A percentile compares a stretch with the other conserved stretches of the same genome.
These are phyloP conservation scores for Lipomyces sp. DNA, from an alignment of 805 yeast species.

Conservation along the genomic window DNA sequence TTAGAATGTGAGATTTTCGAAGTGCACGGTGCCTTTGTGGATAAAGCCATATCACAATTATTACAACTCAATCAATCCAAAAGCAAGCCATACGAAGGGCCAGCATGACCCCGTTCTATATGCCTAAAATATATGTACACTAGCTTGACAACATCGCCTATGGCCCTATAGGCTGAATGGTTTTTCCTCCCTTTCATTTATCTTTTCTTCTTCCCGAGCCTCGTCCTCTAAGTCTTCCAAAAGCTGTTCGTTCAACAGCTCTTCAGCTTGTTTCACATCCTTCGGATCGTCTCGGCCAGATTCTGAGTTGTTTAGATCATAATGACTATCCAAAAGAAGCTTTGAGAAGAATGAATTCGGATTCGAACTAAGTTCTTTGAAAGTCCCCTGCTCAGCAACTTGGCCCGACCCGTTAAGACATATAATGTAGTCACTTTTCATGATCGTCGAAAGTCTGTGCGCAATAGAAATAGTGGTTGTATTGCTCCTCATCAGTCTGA, in stretches of 20 bases:
- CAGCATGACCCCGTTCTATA: neutral
- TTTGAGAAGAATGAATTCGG: slow-evolving; percentile 35
- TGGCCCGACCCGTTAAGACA: slow-evolving; percentile 76
- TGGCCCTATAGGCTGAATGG: slow-evolving; percentile 24
- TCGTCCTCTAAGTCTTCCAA: slow-evolving; percentile 35
- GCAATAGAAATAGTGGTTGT: slow-evolving; percentile 81
- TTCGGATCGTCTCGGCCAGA: slow-evolving; percentile 12
- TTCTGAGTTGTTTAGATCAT: slow-evolving; percentile 6
- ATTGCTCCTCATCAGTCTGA: slow-evolving; percentile 58
- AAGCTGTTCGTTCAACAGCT: slow-evolving; percentile 32
- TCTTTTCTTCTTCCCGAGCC: slow-evolving; percentile 20
- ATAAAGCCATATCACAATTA: neutral
- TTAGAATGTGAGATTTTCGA: slow-evolving; percentile 2
- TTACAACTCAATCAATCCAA: neutral
- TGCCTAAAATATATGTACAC: slow-evolving; percentile 13
- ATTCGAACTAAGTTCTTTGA: slow-evolving; percentile 55
- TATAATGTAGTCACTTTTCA: slow-evolving; percentile 76
- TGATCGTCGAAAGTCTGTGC: slow-evolving; percentile 86
- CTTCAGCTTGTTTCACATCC: slow-evolving; percentile 28
- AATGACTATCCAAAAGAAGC: slow-evolving; percentile 31
- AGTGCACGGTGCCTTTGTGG: neutral
- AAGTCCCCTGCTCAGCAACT: slow-evolving; percentile 74
- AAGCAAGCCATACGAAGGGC: neutral
- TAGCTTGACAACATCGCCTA: neutral
- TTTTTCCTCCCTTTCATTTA: slow-evolving; percentile 13